Percentiles rank a stretch among this genome's conserved stretches.
Evolutionary conservation across 192 early-diverging fungal genomes (phyloP).

Genomic region (Coemansia sp.): DNA sequence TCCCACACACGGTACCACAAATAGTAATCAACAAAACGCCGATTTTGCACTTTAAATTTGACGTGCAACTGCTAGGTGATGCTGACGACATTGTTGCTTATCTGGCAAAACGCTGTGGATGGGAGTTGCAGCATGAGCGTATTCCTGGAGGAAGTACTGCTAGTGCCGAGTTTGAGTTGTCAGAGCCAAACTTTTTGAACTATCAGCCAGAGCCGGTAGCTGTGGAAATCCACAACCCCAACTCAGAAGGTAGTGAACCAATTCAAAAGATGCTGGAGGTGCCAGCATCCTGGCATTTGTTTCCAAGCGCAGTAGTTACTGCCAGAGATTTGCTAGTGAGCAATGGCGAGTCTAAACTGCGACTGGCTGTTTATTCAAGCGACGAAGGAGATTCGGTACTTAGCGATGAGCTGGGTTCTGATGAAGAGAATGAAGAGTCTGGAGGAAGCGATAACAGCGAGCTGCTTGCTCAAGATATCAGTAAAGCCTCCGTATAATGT

Average conservation of each 20-base stretch:
- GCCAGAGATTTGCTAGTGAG: constrained; percentile 41
- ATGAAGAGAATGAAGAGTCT: not conserved
- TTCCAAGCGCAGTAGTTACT: constrained; percentile 39
- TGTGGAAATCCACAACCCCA: not conserved
- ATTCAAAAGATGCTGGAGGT: constrained; percentile 13
- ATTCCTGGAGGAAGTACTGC: constrained; percentile 58
- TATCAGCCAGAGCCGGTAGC: constrained; percentile 7
- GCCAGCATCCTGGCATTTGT: constrained; percentile 48
- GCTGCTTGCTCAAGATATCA: constrained; percentile 13
- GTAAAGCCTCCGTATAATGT: constrained; percentile 5
- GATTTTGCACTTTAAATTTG: constrained; percentile 84
- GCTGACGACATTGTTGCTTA: constrained; percentile 81
- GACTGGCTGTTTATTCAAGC: constrained; percentile 32
- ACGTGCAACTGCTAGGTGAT: constrained; percentile 83
- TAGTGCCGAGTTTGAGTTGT: constrained; percentile 35
- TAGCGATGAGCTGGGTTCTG: not conserved
- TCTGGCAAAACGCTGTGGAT: constrained; percentile 66
- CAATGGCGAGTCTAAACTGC: constrained; percentile 26
- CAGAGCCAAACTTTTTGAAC: constrained; percentile 6
- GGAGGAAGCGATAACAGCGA: constrained; percentile 13
- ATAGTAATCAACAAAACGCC: constrained; percentile 90
- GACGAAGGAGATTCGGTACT: constrained; percentile 23
- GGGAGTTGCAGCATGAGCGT: constrained; percentile 70
- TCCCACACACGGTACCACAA: constrained; percentile 81
- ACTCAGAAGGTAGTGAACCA: not conserved